Conservation (phyloP, 345 rosid genomes). For the Nephelium lappaceum region DNA sequence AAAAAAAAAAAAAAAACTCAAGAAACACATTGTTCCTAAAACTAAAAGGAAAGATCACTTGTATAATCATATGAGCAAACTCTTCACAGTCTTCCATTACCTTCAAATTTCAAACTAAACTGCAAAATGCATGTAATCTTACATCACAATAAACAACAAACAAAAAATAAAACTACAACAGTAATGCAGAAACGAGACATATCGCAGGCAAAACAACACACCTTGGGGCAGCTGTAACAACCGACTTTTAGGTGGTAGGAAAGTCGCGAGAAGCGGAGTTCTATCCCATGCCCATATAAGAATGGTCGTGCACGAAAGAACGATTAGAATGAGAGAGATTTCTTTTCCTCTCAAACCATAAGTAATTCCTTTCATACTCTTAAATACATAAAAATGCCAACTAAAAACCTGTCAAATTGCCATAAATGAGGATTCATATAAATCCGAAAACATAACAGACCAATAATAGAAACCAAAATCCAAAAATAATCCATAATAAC, state of each 20-base stretch:
- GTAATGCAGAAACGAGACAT: neutral
- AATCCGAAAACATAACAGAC: neutral
- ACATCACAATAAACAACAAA: neutral
- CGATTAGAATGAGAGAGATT: slow-evolving; percentile 57
- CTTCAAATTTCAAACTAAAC: neutral
- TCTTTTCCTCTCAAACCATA: slow-evolving; percentile 46
- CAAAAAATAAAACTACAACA: neutral
- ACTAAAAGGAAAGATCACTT: neutral
- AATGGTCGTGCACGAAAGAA: slow-evolving; percentile 52
- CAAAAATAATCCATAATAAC: neutral
- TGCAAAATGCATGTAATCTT: neutral
- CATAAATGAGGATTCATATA: slow-evolving; percentile 7
- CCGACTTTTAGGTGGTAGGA: slow-evolving; percentile 49
- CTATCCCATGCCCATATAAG: slow-evolving; percentile 66
- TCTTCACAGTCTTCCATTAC: neutral
- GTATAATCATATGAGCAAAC: neutral
- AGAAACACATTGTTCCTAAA: neutral
- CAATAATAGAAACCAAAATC: neutral
- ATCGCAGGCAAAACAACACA: slow-evolving; percentile 13
- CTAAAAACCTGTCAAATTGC: slow-evolving; percentile 16
- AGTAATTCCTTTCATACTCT: slow-evolving; percentile 64
- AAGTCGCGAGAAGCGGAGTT: slow-evolving; percentile 45
- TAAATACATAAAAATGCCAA: slow-evolving; percentile 19
- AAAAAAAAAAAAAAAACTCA: neutral
- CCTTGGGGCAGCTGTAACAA: slow-evolving; percentile 54